Evolutionary conservation across 2,329 filamentous ascomycete genomes (phyloP).

Genomic region (Cytospora piceae): DNA sequence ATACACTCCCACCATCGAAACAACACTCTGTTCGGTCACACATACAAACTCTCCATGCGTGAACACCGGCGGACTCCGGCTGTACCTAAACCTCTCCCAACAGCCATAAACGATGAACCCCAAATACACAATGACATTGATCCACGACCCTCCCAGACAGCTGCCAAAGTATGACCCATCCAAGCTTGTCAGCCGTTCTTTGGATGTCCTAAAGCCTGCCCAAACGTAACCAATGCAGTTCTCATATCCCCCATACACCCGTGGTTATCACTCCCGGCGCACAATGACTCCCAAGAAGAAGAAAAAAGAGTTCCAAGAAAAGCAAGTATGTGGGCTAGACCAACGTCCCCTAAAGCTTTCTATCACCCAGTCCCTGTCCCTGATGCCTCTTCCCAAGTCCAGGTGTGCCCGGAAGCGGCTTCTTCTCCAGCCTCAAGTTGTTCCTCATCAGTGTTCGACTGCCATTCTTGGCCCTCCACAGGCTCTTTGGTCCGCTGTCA

Average conservation of each 20-base stretch:
- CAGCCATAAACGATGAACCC: background rate
- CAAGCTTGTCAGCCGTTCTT: conserved; percentile 1
- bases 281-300: conserved; percentile 7
- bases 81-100: background rate
- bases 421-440: conserved; percentile 15
- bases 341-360: conserved; percentile 28
- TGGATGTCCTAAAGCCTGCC: conserved; percentile 5
- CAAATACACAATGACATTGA: background rate
- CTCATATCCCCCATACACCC: background rate
- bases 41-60: conserved; percentile 4
- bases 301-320: conserved; percentile 2
- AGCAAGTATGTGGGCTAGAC: conserved; percentile 18
- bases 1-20: conserved; percentile 22
- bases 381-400: conserved; percentile 22
- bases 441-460: conserved; percentile 3
- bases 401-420: conserved; percentile 25
- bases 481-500: background rate
- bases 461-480: background rate
- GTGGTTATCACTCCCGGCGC: background rate
- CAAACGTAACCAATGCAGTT: conserved; percentile 13
- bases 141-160: background rate
- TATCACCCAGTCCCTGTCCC: conserved; percentile 3
- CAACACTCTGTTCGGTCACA: conserved; percentile 16
- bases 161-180: conserved; percentile 3
- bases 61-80: background rate